Evolutionary conservation across 768 basidiomycete genomes (phyloP), one percentile per base, ranked within the genome.

Genomic region (Boletus insuetus): DNA sequence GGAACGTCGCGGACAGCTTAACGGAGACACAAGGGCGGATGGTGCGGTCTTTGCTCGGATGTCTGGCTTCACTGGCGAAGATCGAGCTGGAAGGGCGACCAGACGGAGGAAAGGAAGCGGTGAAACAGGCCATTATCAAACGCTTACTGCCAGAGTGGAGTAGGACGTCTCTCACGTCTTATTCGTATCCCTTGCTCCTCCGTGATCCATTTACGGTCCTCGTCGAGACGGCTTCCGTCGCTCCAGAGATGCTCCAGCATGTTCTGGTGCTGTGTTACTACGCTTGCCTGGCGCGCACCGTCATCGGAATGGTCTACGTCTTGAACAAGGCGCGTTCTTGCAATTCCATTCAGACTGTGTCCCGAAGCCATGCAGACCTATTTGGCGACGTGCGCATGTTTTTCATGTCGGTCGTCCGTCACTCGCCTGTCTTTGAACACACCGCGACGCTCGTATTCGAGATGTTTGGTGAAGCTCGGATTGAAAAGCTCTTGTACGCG

Each of bases 121-220:
- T 93, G 49, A 82, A 86, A 39, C 91, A 91, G 58, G 89, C 89
- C 0, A 87, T 97, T 62, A 86, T 96, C 73, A 95, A 95, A 62
- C 82, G 94, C 17, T 74, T 97, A 24, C 68, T 96, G 34, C 93
- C 94, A 1, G 94, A 96, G 71, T 95, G 93, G 92, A 94, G 89
- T 62, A 81, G 89, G 38, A 86, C 90, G 24, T 88, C 91, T 1
- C 77, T 93, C 54, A 89, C 86, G 5, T 86, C 90, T 3, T 87
- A 91, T 59, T 87, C 91, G 1, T 87, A 87, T 51, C 94, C 95
- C 1, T 75, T 98, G 0, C 83, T 98, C 14, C 82, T 92, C 3
- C 82, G 95, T 19, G 93, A 97, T 68, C 95, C 97, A 0, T 86
- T 98, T 63, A 87, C 89, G 3, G 81, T 96, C 38, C 79, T 99